Conservation (phyloP, 2,329 filamentous ascomycete species). For the Chaetomium olivaceum region DNA sequence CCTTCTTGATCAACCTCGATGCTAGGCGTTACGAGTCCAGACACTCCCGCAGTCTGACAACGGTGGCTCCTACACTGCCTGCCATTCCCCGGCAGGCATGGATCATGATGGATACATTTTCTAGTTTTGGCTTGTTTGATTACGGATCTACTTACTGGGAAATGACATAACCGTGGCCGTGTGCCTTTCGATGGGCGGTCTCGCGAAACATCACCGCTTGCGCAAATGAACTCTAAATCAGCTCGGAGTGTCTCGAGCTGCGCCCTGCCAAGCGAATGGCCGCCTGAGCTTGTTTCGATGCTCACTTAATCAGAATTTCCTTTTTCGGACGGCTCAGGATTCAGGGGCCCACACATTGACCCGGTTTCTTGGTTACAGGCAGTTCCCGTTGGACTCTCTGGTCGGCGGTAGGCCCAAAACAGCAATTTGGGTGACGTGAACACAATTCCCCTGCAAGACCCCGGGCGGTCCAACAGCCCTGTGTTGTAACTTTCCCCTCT, state of each 20-base stretch:
- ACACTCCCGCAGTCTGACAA: neutral
- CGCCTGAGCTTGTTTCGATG: neutral
- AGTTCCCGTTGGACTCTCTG: neutral
- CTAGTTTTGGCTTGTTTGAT: neutral
- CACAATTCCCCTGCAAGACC: neutral
- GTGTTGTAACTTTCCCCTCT: neutral
- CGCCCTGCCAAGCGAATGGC: neutral
- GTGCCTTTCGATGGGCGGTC: neutral
- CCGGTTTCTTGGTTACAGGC: neutral
- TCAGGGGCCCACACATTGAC: neutral
- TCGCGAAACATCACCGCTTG: neutral
- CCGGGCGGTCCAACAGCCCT: neutral
- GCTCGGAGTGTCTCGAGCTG: neutral
- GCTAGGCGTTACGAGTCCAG: neutral
- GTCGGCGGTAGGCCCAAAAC: neutral
- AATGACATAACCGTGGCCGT: neutral
- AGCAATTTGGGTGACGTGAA: constrained; percentile 2
- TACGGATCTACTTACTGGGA: neutral
- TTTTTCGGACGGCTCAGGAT: neutral
- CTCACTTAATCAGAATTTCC: constrained; percentile 10
- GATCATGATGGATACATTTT: neutral
- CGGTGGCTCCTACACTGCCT: neutral
- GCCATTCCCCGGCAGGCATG: neutral
- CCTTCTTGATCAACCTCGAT: neutral
- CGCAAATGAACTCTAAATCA: neutral